Base-by-base conservation (phyloP, 2,329 filamentous ascomycete species). In the Cladophialophora immunda region DNA sequence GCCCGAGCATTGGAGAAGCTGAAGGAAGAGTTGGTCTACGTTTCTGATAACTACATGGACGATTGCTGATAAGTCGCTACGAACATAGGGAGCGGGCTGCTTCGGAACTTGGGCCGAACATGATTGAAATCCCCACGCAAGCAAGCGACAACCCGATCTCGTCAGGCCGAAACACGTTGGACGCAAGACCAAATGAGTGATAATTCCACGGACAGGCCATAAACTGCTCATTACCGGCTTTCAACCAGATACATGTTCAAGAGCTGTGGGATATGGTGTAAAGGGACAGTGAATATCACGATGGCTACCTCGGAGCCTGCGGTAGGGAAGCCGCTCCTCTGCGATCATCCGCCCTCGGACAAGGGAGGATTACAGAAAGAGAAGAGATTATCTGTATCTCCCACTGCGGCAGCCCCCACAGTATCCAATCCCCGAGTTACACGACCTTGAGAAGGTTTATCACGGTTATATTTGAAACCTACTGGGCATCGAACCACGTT, bases 1-100 rank as follows among this genome's bases (percentile, higher is more conserved):
- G 74, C 80, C 55, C 71, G 79, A 36, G 74, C 79, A 27, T 60
- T 67, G 47, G 76, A 79, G 36, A 76, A 76, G 58, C 29, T 64
- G 50, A 73, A 70, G 59, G 52, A 68, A 57, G 58, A 68, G 57
- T 70, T 65, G n/a, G 65, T 60, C 47, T 25, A 41, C 4, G 22
- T 22, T 36, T 29, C 15, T 19, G n/a, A 41, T 41, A n/a, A 22
- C 19, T 45, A 36, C 56, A 2, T 2, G 45, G 45, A 50, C 15
- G 22, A 15, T 9, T 52, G 50, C 54, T 53, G 9, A 52, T 52
- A 22, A 1, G 13, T 13, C 27, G 45, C 52, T 19, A 19, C 3
- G 30, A 32, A 47, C 29, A 54, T 34, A 60, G 65, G 54, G 69
- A 65, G 54, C 62, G 62, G 22, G 64, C 54, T 50, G 61, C 70